Evolutionary conservation across 164 flowering plant species (phyloP).

Genomic region (Vitis labrusca): DNA sequence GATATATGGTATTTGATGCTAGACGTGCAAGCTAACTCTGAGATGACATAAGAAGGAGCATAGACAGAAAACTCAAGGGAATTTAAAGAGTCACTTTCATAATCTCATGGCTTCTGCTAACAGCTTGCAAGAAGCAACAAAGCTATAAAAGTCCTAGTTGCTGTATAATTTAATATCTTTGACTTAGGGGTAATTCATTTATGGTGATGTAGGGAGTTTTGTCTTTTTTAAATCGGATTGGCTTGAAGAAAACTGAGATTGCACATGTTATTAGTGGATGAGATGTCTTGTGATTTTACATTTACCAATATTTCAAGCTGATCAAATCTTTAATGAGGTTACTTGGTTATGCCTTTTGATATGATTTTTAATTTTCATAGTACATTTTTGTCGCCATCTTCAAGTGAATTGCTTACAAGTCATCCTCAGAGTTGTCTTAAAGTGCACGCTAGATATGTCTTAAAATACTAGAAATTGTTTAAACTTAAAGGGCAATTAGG

Average conservation of each 20-base stretch:
- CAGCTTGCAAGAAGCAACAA: constrained; percentile 18
- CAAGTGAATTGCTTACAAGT: not conserved
- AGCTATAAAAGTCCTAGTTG: not conserved
- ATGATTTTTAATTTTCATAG: not conserved
- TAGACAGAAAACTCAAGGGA: not conserved
- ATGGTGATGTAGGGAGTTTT: not conserved
- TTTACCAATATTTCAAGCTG: not conserved
- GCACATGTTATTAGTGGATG: constrained; percentile 12
- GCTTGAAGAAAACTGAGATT: not conserved
- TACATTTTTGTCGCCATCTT: not conserved
- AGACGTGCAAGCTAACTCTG: not conserved
- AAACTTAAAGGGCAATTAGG: no score
- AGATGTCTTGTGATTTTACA: constrained; percentile 4
- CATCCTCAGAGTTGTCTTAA: not conserved
- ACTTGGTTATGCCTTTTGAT: no score
- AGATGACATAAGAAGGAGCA: constrained; percentile 4
- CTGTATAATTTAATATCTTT: not conserved
- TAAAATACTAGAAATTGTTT: not conserved
- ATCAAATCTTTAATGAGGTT: no score
- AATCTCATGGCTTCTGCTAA: not conserved
- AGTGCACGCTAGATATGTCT: not conserved
- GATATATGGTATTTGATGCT: no score
- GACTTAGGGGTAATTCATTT: constrained; percentile 1
- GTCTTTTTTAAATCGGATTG: not conserved
- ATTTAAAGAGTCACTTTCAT: constrained; percentile 7